Conservation (phyloP, 805 yeast species). For the Teunomyces tritomae region DNA sequence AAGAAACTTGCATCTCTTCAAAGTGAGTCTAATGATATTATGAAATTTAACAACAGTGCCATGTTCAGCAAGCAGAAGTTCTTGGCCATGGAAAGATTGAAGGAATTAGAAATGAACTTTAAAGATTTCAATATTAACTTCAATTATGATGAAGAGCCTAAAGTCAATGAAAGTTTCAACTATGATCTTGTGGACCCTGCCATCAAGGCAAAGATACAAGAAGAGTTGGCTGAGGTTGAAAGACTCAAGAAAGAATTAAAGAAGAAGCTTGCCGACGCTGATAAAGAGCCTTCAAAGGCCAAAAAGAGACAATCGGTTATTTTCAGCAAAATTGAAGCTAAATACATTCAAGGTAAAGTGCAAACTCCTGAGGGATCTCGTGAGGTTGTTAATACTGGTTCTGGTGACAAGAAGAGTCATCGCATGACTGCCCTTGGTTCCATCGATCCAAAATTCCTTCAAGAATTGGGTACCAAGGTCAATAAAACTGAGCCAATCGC, state of each 20-base stretch:
- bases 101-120: constrained; percentile 65
- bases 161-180: constrained; percentile 10
- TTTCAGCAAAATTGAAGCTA: constrained; percentile 39
- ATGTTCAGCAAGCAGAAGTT: constrained; percentile 57
- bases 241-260: constrained; percentile 39
- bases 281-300: constrained; percentile 8
- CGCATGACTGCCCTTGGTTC: constrained; percentile 35
- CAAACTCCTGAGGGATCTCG: constrained; percentile 10
- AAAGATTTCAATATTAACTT: constrained; percentile 64
- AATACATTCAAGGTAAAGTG: constrained; percentile 46
- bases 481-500: constrained; percentile 38
- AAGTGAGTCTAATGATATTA: constrained; percentile 71
- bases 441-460: constrained; percentile 50
- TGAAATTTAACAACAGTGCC: constrained; percentile 64
- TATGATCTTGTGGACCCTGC: constrained; percentile 29
- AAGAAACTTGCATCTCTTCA: constrained; percentile 61
- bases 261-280: constrained; percentile 31
- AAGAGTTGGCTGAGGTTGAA: constrained; percentile 43
- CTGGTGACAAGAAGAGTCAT: constrained; percentile 26
- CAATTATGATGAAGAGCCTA: constrained; percentile 15
- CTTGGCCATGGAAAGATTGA: constrained; percentile 68
- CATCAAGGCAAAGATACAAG: constrained; percentile 36
- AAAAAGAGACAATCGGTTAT: constrained; percentile 15
- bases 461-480: constrained; percentile 53
- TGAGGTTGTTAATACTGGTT: constrained; percentile 12